These are phyloP conservation scores for Coniochaeta prunicola DNA, from an alignment of 2,329 filamentous ascomycete genomes.

Conservation along the genomic window DNA sequence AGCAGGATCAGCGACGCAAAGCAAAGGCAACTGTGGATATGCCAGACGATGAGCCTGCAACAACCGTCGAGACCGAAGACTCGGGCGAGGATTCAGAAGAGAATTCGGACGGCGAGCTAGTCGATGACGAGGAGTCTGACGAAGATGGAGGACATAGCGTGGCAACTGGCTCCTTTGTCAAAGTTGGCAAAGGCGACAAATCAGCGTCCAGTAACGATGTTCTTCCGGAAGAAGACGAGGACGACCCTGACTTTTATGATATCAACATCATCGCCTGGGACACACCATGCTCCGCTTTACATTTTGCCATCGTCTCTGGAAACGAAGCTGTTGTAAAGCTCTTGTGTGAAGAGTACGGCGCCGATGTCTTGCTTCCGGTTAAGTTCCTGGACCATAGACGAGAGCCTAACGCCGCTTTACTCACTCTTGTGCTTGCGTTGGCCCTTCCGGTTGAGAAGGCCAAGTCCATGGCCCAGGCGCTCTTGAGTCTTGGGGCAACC, in stretches of 20 bases:
- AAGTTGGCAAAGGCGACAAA: slow-evolving; percentile 42
- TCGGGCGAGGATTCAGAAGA: slow-evolving; percentile 29
- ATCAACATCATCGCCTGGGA: slow-evolving; percentile 79
- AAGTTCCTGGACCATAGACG: slow-evolving; percentile 51
- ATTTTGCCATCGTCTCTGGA: slow-evolving; percentile 70
- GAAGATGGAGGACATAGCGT: slow-evolving; percentile 42
- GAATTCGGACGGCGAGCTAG: slow-evolving; percentile 34
- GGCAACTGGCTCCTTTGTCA: slow-evolving; percentile 68
- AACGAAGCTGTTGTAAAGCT: slow-evolving; percentile 61
- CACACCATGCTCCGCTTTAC: slow-evolving; percentile 62
- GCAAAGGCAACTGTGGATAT: slow-evolving; percentile 14
- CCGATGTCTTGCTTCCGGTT: slow-evolving; percentile 68
- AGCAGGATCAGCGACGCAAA: slow-evolving; percentile 40
- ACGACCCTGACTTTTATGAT: slow-evolving; percentile 74
- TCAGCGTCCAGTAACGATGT: slow-evolving; percentile 15
- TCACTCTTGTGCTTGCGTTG: slow-evolving; percentile 63
- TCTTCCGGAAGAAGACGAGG: slow-evolving; percentile 47
- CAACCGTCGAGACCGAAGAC: slow-evolving; percentile 24
- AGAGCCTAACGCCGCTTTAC: slow-evolving; percentile 50
- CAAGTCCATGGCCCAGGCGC: too few relatives aligned
- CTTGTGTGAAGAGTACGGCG: slow-evolving; percentile 64
- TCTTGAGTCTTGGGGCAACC: too few relatives aligned
- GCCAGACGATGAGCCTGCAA: slow-evolving; percentile 15
- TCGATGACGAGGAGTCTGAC: slow-evolving; percentile 35
- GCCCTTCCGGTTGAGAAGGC: slow-evolving; percentile 54